Percentiles rank a stretch among this genome's conserved stretches.
These are phyloP conservation scores for Diatrype stigma DNA, from an alignment of 2,329 filamentous ascomycete species.

Conservation along the genomic window DNA sequence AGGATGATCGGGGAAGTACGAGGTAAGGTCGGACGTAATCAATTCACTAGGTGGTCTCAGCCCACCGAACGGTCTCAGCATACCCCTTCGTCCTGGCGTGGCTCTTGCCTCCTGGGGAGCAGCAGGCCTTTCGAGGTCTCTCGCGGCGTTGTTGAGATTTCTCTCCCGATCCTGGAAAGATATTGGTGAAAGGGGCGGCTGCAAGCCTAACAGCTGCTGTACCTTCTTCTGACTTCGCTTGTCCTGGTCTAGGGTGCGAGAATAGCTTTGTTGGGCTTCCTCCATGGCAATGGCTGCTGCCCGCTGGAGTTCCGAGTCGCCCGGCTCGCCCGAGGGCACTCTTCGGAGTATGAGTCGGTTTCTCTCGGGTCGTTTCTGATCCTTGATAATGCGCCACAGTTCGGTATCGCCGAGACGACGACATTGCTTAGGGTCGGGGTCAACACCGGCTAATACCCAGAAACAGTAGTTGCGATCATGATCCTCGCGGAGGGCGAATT, in stretches of 20 bases:
- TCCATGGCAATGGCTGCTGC: constrained; percentile 87
- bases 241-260: constrained; percentile 60
- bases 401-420: constrained; percentile 82
- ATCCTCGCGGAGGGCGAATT: constrained; percentile 82
- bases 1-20: constrained; percentile 94
- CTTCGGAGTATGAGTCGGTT: constrained; percentile 87
- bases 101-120: constrained; percentile 43
- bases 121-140: constrained; percentile 55
- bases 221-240: constrained; percentile 82
- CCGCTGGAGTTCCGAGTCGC: constrained; percentile 77
- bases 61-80: constrained; percentile 80
- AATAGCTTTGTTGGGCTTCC: constrained; percentile 72
- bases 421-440: constrained; percentile 77
- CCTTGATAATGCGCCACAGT: constrained; percentile 85
- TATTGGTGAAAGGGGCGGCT: constrained; percentile 81
- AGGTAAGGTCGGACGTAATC: constrained; percentile 92
- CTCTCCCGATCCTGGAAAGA: constrained; percentile 67
- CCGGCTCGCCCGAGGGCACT: constrained; percentile 88
- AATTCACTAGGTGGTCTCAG: constrained; percentile 92
- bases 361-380: constrained; percentile 77
- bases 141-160: constrained; percentile 57
- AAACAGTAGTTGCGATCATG: constrained; percentile 96
- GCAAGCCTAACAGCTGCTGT: constrained; percentile 76
- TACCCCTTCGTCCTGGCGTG: constrained; percentile 45
- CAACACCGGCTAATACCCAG: constrained; percentile 82